These are phyloP conservation scores for Scorias spongiosa DNA, from an alignment of 2,329 filamentous ascomycete genomes.

Conservation along the genomic window DNA sequence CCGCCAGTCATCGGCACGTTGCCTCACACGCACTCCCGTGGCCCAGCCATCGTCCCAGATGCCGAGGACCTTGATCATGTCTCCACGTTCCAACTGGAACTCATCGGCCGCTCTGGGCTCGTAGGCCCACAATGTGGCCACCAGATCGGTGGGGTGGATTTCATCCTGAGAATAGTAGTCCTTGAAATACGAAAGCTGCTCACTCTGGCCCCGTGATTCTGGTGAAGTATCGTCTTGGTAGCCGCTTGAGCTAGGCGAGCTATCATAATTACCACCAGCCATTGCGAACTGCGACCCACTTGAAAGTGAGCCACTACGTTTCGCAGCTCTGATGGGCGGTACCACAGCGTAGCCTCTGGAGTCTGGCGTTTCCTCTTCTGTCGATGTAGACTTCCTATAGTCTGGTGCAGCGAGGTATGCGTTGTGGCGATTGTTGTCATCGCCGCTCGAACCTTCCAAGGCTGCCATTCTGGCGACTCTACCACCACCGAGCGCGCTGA, in stretches of 20 bases:
- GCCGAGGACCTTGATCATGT: slow-evolving; percentile 95
- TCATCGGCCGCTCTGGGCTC: slow-evolving; percentile 87
- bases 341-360: slow-evolving; percentile 51
- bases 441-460: slow-evolving; percentile 57
- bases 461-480: slow-evolving; percentile 94
- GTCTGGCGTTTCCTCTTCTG: slow-evolving; percentile 38
- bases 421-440: slow-evolving; percentile 34
- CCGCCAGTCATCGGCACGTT: slow-evolving; percentile 82
- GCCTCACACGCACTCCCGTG: slow-evolving; percentile 70
- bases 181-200: slow-evolving; percentile 92
- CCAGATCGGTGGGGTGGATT: slow-evolving; percentile 79
- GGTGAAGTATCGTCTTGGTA: slow-evolving; percentile 54
- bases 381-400: slow-evolving; percentile 45
- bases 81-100: slow-evolving; percentile 81
- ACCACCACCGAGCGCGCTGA: slow-evolving; percentile 68
- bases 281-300: slow-evolving; percentile 54
- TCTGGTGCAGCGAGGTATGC: slow-evolving; percentile 23
- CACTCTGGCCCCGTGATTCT: slow-evolving; percentile 80
- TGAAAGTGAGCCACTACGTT: slow-evolving; percentile 77
- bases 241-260: slow-evolving; percentile 60
- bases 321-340: slow-evolving; percentile 31
- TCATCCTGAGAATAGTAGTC: slow-evolving; percentile 98
- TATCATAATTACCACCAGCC: slow-evolving; percentile 35
- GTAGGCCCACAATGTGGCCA: slow-evolving; percentile 91
- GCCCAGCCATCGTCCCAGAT: slow-evolving; percentile 99